phyloP scores from a whole-genome alignment of 352 stramenopile genomes.

The Phytophthora pisi region DNA sequence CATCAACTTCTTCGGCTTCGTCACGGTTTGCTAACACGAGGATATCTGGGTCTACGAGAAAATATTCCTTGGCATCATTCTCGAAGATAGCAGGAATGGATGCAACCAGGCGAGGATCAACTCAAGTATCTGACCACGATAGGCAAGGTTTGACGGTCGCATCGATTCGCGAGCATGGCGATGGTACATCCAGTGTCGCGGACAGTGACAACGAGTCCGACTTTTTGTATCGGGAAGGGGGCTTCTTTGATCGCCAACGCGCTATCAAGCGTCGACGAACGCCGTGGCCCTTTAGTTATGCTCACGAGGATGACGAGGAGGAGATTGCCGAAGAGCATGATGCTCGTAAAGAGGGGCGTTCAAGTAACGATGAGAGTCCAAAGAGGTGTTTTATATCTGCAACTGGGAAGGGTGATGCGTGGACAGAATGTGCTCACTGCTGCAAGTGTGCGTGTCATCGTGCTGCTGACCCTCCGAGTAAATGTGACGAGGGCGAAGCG shows the following conservation, averaged over 20 bases:
- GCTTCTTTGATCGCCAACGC: conserved; percentile 81
- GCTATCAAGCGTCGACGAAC: conserved; percentile 59
- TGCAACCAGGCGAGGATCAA: conserved; percentile 15
- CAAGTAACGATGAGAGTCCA: conserved; percentile 12
- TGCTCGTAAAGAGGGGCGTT: conserved; percentile 14
- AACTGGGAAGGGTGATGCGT: conserved; percentile 22
- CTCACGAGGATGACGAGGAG: conserved; percentile 40
- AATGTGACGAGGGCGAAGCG: conserved; percentile 6
- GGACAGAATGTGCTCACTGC: conserved; percentile 39
- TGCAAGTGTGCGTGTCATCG: conserved; percentile 55
- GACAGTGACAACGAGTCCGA: conserved; percentile 52
- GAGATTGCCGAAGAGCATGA: conserved; percentile 25
- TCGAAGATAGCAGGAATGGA: conserved; percentile 55
- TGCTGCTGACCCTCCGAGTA: conserved; percentile 5
- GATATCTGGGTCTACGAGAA: conserved; percentile 37
- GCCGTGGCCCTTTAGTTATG: conserved; percentile 66
- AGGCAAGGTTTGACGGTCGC: conserved; percentile 15
- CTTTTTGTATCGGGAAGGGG: conserved; percentile 79
- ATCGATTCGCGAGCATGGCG: conserved; percentile 32
- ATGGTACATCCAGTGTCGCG: conserved; percentile 16
- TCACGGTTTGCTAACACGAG: conserved; percentile 36
- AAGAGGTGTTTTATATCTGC: conserved; percentile 15
- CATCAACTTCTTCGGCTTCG: conserved; percentile 36
- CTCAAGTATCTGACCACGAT: conserved; percentile 20
- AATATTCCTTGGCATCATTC: conserved; percentile 69